Base-by-base conservation (phyloP, 2,329 filamentous ascomycete species). In the Xylaria hypoxylon region DNA sequence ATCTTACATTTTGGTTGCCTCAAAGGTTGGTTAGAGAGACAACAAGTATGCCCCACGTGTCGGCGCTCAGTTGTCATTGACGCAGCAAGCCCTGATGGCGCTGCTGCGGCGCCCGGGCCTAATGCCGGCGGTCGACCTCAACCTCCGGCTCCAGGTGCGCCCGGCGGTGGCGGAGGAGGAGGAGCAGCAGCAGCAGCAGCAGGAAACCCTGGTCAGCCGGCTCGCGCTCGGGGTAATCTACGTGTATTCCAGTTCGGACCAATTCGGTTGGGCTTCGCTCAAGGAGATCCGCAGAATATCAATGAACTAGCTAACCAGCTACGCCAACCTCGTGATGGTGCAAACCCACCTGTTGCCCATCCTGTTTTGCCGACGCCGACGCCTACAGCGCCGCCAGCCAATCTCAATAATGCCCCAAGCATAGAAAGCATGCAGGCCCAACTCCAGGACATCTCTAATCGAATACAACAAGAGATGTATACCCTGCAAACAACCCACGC, bases 31-130 rank as follows among this genome's bases (percentile, higher is more conserved):
- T 86, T 99, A 31, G 96, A 99, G 82, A 87, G 96, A 70, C 96
- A 99, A 79, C 96, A 99, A 80, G 94, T 97, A 38, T 99, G 96
- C 77, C 96, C 96, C 6, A 99, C 94, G 2, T 99, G 96, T 78
- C 89, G 96, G 72, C 88, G 92, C 57, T 90, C 95, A 17, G 96
- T 97, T 17, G 91, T 93, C 11, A 82, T 93, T 42, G 85, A 86
- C 2, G 80, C 75, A 68, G 68, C 76, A 47, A 65, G 76, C 52
- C 74, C 75, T 62, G 81, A 79, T 65, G 77, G 77, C n/a, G 75
- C 77, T 10, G 65, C 64, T 62, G 73, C 74, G 52, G 73, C 71
- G 13, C 52, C 42, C 3, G 77, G 74, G 19, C 76, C 77, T 56
- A 77, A 80, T 61, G 62, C 50, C 26, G 71, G 65, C 53, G 75